Base-by-base conservation (phyloP, 2,329 filamentous ascomycete genomes). In the Fusarium dlaminii region DNA sequence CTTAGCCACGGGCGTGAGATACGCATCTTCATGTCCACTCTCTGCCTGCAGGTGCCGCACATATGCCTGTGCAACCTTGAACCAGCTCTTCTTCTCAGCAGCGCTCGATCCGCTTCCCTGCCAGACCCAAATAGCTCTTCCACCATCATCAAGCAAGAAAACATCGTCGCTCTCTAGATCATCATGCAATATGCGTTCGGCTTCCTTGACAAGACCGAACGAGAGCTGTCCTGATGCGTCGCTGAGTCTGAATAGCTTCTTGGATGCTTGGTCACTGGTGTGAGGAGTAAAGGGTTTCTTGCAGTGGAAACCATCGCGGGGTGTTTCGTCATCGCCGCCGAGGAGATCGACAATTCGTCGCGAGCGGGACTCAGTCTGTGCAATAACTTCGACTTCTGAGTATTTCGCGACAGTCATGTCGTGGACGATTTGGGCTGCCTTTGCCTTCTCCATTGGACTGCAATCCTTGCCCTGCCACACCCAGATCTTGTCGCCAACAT, bases 401-500 rank as follows among this genome's bases (percentile, higher is more conserved):
- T 91, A 88, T 78, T 92, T 92, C 18, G 89, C 90, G 13, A 89
- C 81, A 1, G 88, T 91, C 86, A 90, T 85, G 68, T 91, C 89
- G 75, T 91, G 87, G 9, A 92, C 90, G 5, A 92, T 89, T 79
- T 91, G 90, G 0, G 91, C 91, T 0, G 90, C 90, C 82, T 90
- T 91, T 49, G 88, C 88, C 82, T 91, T 92, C 78, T 93, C 91
- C 89, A 92, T 91, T 1, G 90, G 91, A 52, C 88, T 90, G 78
- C 90, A 91, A 46, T 85, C 86, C 75, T 85, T 86, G 57, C 91
- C 91, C 82, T 93, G 91, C 91, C 91, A 93, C 8, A 92, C 89
- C 86, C 89, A 92, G 73, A 93, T 90, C 83, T 92, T 92, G 56
- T 88, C 84, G 30, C 87, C 87, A 59, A 85, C 85, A 74, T 93